Evolutionary conservation across 2,329 filamentous ascomycete species (phyloP).

Genomic region (Fusarium udum): DNA sequence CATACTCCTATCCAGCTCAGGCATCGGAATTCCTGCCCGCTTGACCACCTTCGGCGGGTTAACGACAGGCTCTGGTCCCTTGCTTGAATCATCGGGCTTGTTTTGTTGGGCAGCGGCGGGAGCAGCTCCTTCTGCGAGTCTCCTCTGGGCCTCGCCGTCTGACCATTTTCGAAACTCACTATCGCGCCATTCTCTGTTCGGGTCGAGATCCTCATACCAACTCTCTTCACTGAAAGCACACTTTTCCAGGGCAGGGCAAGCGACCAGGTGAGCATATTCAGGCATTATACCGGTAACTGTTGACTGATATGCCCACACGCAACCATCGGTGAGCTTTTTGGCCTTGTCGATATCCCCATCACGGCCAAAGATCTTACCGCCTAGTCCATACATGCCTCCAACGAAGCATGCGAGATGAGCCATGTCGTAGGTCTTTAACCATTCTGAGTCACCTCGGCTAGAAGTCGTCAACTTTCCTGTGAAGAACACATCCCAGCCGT

Average conservation of each 20-base stretch:
- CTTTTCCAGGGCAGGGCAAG: slow-evolving; percentile 57
- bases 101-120: slow-evolving; percentile 14
- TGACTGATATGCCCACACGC: slow-evolving; percentile 73
- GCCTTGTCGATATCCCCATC: slow-evolving; percentile 70
- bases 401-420: slow-evolving; percentile 74
- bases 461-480: slow-evolving; percentile 68
- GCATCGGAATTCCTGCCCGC: slow-evolving; percentile 40
- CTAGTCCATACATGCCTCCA: slow-evolving; percentile 75
- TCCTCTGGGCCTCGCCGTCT: slow-evolving; percentile 50
- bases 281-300: slow-evolving; percentile 73
- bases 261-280: slow-evolving; percentile 56
- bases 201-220: slow-evolving; percentile 62
- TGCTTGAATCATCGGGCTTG: slow-evolving; percentile 4
- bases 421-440: slow-evolving; percentile 65
- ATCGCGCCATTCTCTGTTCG: slow-evolving; percentile 54
- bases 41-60: slow-evolving; percentile 23
- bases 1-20: slow-evolving; percentile 32
- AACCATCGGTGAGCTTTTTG: slow-evolving; percentile 72
- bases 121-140: slow-evolving; percentile 40
- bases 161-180: slow-evolving; percentile 57
- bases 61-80: background rate
- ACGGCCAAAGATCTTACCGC: slow-evolving; percentile 68
- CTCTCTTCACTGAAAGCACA: slow-evolving; percentile 63
- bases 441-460: slow-evolving; percentile 53
- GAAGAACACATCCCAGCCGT: slow-evolving; percentile 76